Evolutionary conservation across 495 filamentous ascomycete genomes (phyloP), one percentile per base, ranked within the genome.

Genomic region (Aspergillus olivimuriae): DNA sequence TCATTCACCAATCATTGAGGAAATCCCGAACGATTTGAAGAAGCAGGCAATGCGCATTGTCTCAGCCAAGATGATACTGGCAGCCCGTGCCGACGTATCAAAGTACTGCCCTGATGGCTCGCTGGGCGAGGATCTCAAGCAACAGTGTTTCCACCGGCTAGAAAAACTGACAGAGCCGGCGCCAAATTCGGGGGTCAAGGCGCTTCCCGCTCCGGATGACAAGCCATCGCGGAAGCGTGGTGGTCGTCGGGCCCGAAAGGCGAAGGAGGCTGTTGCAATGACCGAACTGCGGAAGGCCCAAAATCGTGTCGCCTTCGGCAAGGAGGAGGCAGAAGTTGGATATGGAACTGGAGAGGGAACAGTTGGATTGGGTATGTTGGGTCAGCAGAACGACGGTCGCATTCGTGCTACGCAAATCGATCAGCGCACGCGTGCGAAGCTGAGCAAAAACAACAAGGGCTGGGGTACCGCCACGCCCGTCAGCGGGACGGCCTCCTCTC

Each of bases 221-320:
- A 98, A 97, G 64, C 92, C 87, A 11, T 81, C 87, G 12, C 73
- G 89, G 15, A 98, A 98, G 66, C 86, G 92, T 51, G 92, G 92
- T 61, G 92, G 92, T 36, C 75, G 94, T 20, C 76, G 90, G 47
- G 92, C 90, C 4, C 78, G 92, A 30, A 95, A 95, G 61, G 92
- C 90, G 46, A 98, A 98, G 73, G 94, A 96, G 69, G 89, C 90
- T 7, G 85, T 85, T 4, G 91, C 92, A 46, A 94, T 96, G 89
- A 98, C 92, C 2, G 92, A 98, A 43, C 70, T 98, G 22, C 84
- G 89, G 43, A 97, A 97, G 57, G 89, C 90, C 6, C 91, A 95
- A 65, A 98, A 98, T 65, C 80, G 92, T 17, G 83, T 98, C 76
- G 89, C 84, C 0, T 98, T 98, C 51, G 91, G 91, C 39, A 92